Evolutionary conservation across 1,284 basidiomycete genomes (phyloP).

Genomic region (Fomitopsis palustris): DNA sequence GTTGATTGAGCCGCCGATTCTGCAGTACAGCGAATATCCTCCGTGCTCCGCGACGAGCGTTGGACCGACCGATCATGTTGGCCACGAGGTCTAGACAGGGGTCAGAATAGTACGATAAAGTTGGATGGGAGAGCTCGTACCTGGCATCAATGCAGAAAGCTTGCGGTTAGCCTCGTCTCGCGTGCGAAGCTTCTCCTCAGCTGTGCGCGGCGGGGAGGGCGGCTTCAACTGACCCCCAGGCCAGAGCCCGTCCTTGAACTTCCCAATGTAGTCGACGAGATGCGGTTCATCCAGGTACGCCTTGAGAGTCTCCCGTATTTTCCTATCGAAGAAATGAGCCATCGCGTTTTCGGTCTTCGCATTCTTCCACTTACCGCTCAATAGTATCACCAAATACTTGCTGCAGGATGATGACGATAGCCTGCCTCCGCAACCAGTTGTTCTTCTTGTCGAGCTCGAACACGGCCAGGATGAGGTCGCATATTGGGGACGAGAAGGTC

Average conservation of each 20-base stretch:
- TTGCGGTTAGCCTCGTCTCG: conserved; percentile 86
- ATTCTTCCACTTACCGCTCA: conserved; percentile 62
- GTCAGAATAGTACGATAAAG: not conserved
- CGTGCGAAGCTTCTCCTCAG: conserved; percentile 77
- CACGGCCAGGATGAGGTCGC: conserved; percentile 87
- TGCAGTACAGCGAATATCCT: conserved; percentile 91
- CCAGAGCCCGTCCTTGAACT: conserved; percentile 78
- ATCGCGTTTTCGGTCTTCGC: not conserved
- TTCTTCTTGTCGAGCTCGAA: conserved; percentile 95
- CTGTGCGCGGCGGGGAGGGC: conserved; percentile 60
- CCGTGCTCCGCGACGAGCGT: conserved; percentile 87
- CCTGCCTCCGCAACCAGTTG: conserved; percentile 95
- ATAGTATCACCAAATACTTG: conserved; percentile 95
- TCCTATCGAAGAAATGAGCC: conserved; percentile 44
- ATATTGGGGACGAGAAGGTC: conserved; percentile 90
- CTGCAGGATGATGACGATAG: conserved; percentile 93
- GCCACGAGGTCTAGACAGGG: conserved; percentile 75
- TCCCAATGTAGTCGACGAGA: conserved; percentile 61
- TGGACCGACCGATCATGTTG: conserved; percentile 94
- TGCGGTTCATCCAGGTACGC: conserved; percentile 62
- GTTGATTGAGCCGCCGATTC: conserved; percentile 89
- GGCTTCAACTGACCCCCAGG: conserved; percentile 74
- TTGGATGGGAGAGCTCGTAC: conserved; percentile 34
- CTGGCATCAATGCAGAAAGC: conserved; percentile 86
- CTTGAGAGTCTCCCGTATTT: conserved; percentile 79